Percentiles rank a stretch among this genome's conserved stretches.
phyloP scores from a whole-genome alignment of 306 rosid species.

The Senna siamea region DNA sequence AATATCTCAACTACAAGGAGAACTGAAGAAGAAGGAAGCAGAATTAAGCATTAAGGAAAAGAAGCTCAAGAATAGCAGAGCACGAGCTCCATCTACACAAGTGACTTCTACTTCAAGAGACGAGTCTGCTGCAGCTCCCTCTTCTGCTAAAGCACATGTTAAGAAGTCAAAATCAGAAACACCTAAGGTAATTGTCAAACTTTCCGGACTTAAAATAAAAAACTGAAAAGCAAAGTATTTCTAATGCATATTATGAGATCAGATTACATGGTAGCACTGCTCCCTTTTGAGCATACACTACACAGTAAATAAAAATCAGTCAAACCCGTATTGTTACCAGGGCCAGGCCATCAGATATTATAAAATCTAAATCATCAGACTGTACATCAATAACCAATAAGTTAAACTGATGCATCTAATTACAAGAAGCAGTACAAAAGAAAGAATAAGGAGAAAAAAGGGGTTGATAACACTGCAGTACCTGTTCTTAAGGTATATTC shows the following conservation, averaged over 20 bases:
- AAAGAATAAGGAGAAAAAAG: too few species aligned
- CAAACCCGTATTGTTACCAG: neutral
- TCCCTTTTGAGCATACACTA: neutral
- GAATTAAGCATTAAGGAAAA: conserved; percentile 54
- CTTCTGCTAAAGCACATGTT: conserved; percentile 36
- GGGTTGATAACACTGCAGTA: too few species aligned
- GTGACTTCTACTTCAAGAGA: too few species aligned
- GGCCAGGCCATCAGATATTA: neutral
- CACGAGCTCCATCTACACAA: conserved; percentile 44
- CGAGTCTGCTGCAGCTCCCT: conserved; percentile 29
- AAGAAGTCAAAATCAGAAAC: conserved; percentile 48
- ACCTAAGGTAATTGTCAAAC: conserved; percentile 52
- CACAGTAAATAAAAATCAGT: conserved; percentile 13
- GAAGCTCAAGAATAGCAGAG: conserved; percentile 58
- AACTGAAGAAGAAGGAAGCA: conserved; percentile 64
- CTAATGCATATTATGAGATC: conserved; percentile 2
- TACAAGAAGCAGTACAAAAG: too few species aligned
- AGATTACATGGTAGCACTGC: conserved; percentile 7
- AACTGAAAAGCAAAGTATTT: conserved; percentile 6
- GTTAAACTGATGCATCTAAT: too few species aligned
- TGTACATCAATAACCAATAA: neutral
- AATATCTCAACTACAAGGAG: conserved; percentile 61
- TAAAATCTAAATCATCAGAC: neutral
- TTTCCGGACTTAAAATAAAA: conserved; percentile 19
- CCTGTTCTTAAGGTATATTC: too few species aligned